Evolutionary conservation across 805 yeast genomes (phyloP).

Genomic region (Metschnikowia picachoensis): DNA sequence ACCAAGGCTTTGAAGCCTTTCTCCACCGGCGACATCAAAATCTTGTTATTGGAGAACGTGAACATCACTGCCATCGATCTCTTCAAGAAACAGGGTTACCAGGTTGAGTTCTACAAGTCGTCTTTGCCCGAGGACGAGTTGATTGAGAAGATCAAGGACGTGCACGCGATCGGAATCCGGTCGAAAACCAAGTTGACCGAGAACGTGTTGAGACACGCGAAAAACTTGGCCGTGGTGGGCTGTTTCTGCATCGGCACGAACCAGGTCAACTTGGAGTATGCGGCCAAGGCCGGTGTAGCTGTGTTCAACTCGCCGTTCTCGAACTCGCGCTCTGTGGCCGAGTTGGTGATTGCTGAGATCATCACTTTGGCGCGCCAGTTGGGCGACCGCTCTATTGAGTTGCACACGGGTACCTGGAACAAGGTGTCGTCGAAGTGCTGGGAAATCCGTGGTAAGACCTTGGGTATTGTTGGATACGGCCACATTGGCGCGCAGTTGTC

Average conservation of each 20-base stretch:
- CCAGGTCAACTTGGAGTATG: slow-evolving; percentile 90
- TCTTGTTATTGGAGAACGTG: slow-evolving; percentile 86
- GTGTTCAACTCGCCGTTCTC: slow-evolving; percentile 99
- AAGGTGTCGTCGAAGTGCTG: slow-evolving; percentile 93
- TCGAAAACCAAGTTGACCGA: slow-evolving; percentile 90
- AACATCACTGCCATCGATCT: slow-evolving; percentile 88
- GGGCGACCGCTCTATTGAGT: slow-evolving; percentile 93
- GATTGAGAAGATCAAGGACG: slow-evolving; percentile 88
- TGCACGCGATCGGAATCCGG: slow-evolving; percentile 96
- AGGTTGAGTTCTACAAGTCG: slow-evolving; percentile 88
- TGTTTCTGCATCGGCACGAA: slow-evolving; percentile 99
- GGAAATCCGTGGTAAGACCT: slow-evolving; percentile 98
- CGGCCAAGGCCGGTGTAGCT: slow-evolving; percentile 90
- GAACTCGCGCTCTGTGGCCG: slow-evolving; percentile 97
- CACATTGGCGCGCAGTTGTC: slow-evolving; percentile 97
- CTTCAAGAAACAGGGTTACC: slow-evolving; percentile 88
- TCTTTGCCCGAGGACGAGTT: slow-evolving; percentile 90
- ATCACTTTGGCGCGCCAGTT: slow-evolving; percentile 92
- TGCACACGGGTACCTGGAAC: slow-evolving; percentile 97
- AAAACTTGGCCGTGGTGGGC: slow-evolving; percentile 85
- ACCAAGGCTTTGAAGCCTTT: slow-evolving; percentile 86
- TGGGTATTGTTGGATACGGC: slow-evolving; percentile 96
- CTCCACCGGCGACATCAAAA: slow-evolving; percentile 91
- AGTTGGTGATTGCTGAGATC: slow-evolving; percentile 92
- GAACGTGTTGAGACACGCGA: slow-evolving; percentile 77